Evolutionary conservation across 2,329 filamentous ascomycete genomes (phyloP), one percentile per base, ranked within the genome.

Genomic region (Shiraia sp.): DNA sequence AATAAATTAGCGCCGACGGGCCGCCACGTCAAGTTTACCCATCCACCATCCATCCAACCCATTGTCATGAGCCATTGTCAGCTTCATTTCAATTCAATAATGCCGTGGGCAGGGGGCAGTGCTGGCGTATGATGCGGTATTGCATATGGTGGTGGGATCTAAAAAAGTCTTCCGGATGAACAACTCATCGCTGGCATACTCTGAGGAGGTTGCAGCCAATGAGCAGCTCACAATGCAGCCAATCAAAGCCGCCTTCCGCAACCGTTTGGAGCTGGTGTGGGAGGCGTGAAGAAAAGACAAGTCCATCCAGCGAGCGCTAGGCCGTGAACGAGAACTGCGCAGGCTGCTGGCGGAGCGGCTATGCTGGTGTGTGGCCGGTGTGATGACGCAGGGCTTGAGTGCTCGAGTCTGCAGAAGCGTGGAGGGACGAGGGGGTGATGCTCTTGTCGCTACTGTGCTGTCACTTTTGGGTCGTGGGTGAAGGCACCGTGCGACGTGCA

Each of bases 101-200:
- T 30, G 26, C 32, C 15, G 39, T 32, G 23, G 17, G 34, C 32
- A 37, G 25, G 23, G 30, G 32, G 29, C 27, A 25, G 39, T 33
- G 29, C 31, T 45, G 37, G 27, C 40, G 44, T 47, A 59, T 64
- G 59, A 59, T 56, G 50, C 40, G 39, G 36, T 44, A 50, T 33
- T 51, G 59, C 59, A 58, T 53, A 24, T 28, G 16, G 40, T 45
- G 46, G 54, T 51, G 50, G 48, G 35, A 42, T 47, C 29, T 22
- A 22, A 41, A 45, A 48, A 46, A 28, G 40, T 32, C 31, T 32
- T 40, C 34, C 30, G 33, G 32, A 45, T 45, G 58, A 53, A 65
- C 65, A 68, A 60, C 65, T 59, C 65, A 68, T 64, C 63, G 45
- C 38, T 49, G 49, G 49, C 57, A 52, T 49, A 49, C 19, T 8